These are phyloP conservation scores for Trichoderma aggressivum DNA, from an alignment of 2,329 filamentous ascomycete species.

Conservation along the genomic window DNA sequence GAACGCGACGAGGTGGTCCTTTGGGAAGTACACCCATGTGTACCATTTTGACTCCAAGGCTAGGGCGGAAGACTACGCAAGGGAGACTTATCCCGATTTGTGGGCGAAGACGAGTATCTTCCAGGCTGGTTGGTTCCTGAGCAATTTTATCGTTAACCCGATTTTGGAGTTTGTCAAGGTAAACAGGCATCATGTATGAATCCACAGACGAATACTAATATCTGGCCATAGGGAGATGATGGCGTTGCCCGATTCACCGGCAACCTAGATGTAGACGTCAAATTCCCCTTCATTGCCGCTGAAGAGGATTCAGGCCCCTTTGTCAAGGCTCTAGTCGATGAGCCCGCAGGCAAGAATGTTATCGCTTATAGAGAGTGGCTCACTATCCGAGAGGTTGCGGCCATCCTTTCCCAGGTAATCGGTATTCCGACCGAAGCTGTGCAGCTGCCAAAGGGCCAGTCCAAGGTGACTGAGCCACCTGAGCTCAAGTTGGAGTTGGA, in stretches of 20 bases:
- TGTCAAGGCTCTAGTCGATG: conserved; percentile 25
- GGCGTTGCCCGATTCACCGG: conserved; percentile 24
- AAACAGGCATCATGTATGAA: background rate
- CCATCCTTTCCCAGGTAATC: conserved; percentile 22
- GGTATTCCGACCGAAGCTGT: conserved; percentile 17
- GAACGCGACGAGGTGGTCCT: conserved; percentile 29
- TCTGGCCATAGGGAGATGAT: background rate
- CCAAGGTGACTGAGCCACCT: background rate
- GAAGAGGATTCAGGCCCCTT: conserved; percentile 28
- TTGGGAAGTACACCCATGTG: background rate
- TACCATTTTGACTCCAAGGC: conserved; percentile 14
- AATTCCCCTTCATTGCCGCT: conserved; percentile 25
- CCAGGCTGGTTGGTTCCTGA: background rate
- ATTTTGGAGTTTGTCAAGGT: background rate
- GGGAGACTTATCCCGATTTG: background rate
- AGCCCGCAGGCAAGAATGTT: conserved; percentile 23
- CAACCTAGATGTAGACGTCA: conserved; percentile 18
- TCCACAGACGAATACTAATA: background rate
- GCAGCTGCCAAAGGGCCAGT: background rate
- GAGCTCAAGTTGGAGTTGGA: conserved; percentile 14
- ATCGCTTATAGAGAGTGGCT: conserved; percentile 27
- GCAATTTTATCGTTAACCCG: background rate
- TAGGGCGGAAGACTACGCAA: background rate
- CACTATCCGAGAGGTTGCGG: conserved; percentile 20
- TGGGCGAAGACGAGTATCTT: background rate